Evolutionary conservation across 495 filamentous ascomycete species (phyloP).

Genomic region (Daldinia childiae): DNA sequence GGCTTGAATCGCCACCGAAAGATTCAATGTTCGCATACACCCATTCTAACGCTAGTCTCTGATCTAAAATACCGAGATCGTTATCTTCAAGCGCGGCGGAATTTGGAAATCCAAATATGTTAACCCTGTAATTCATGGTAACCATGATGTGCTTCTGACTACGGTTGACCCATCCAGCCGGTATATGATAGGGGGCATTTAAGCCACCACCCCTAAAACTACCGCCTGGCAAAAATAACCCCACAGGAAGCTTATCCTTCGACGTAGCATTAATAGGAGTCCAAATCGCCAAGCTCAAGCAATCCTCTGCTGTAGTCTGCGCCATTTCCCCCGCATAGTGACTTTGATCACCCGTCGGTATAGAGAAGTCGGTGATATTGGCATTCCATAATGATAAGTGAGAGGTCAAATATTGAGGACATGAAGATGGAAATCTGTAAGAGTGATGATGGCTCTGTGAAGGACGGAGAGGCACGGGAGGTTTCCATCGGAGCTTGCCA

Average conservation of each 20-base stretch:
- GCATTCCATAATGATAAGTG: conserved; percentile 48
- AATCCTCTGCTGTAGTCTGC: conserved; percentile 58
- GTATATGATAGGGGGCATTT: conserved; percentile 56
- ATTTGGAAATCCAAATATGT: conserved; percentile 69
- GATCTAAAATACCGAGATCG: conserved; percentile 67
- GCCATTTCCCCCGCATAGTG: conserved; percentile 46
- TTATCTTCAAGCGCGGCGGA: conserved; percentile 47
- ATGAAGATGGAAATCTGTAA: conserved; percentile 50
- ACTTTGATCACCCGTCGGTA: conserved; percentile 47
- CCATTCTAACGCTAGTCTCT: conserved; percentile 71
- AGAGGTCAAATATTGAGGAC: conserved; percentile 48
- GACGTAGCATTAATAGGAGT: conserved; percentile 49
- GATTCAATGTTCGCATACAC: conserved; percentile 71
- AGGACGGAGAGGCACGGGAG: conserved; percentile 47
- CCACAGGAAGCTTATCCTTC: conserved; percentile 53
- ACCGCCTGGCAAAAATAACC: conserved; percentile 61
- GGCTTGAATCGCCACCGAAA: conserved; percentile 71
- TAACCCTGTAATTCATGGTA: conserved; percentile 67
- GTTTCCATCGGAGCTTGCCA: conserved; percentile 52
- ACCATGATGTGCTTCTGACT: conserved; percentile 64
- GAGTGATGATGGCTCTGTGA: conserved; percentile 46
- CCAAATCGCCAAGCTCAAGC: conserved; percentile 65
- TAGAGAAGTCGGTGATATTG: conserved; percentile 49
- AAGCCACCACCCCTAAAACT: conserved; percentile 54
- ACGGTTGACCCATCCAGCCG: conserved; percentile 52